phyloP scores from a whole-genome alignment of 78 protist genomes.

The Dictyostelium intermedium region DNA sequence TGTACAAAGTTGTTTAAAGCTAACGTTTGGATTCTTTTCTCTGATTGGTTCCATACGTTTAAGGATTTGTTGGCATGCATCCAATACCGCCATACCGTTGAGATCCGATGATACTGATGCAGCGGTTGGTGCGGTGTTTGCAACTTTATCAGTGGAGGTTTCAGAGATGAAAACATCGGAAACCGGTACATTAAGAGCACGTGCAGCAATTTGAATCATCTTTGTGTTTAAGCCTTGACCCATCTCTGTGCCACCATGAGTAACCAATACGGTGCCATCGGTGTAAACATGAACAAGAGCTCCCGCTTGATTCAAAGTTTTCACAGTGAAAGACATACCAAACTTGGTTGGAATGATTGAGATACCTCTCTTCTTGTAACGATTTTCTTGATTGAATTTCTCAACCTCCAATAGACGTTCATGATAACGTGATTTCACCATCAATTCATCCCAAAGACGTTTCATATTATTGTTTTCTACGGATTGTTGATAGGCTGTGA shows the following conservation, averaged over 20 bases:
- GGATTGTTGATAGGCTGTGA: constrained; percentile 84
- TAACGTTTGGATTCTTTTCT: constrained; percentile 18
- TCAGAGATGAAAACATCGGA: constrained; percentile 84
- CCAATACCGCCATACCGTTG: constrained; percentile 94
- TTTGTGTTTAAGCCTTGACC: constrained; percentile 98
- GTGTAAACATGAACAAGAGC: constrained; percentile 87
- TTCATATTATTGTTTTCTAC: constrained; percentile 53
- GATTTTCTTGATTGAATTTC: constrained; percentile 90
- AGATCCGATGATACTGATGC: constrained; percentile 94
- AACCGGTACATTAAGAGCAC: constrained; percentile 86
- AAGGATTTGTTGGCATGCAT: constrained; percentile 92
- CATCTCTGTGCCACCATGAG: constrained; percentile 98
- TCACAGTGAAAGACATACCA: constrained; percentile 93
- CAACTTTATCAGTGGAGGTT: constrained; percentile 89
- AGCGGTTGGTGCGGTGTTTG: constrained; percentile 96
- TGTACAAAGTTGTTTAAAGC: constrained; percentile 60
- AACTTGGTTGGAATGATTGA: constrained; percentile 90
- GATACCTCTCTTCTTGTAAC: constrained; percentile 94
- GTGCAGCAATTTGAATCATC: constrained; percentile 90
- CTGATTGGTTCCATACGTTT: constrained; percentile 86
- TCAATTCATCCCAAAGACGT: constrained; percentile 77
- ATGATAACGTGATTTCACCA: constrained; percentile 9
- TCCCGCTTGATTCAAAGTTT: constrained; percentile 92
- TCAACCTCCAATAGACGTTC: constrained; percentile 14
- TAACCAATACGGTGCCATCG: constrained; percentile 96